phyloP scores from a whole-genome alignment of 495 filamentous ascomycete genomes.

The Penicillium lagena region DNA sequence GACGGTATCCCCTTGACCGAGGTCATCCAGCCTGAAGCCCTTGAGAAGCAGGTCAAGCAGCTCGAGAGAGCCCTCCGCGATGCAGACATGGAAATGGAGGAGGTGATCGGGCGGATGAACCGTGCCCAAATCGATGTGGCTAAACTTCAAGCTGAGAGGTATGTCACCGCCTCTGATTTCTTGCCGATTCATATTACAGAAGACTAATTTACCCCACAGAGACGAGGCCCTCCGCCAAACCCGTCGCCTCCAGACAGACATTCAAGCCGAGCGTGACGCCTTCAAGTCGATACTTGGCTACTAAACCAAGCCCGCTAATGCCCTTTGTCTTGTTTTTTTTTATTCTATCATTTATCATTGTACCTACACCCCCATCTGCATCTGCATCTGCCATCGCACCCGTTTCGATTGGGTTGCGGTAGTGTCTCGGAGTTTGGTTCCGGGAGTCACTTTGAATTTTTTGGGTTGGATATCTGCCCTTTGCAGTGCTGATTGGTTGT shows the following conservation, averaged over 20 bases:
- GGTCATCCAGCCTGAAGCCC: constrained; percentile 58
- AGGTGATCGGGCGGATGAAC: constrained; percentile 89
- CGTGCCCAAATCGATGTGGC: constrained; percentile 90
- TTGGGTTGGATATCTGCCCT: constrained; percentile 6
- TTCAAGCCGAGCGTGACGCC: constrained; percentile 52
- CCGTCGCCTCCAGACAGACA: constrained; percentile 62
- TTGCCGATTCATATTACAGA: not conserved
- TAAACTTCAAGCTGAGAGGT: constrained; percentile 84
- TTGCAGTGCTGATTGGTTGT: not conserved
- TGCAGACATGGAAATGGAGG: constrained; percentile 89
- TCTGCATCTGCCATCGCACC: constrained; percentile 15
- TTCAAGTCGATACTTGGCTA: constrained; percentile 38
- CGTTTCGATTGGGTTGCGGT: not conserved
- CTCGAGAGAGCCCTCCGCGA: constrained; percentile 76
- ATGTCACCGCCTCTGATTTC: constrained; percentile 15
- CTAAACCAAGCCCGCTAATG: not conserved
- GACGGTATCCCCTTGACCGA: constrained; percentile 52
- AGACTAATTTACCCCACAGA: constrained; percentile 38
- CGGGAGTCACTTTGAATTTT: constrained; percentile 2
- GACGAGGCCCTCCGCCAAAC: constrained; percentile 85
- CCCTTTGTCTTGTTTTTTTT: constrained; percentile 1
- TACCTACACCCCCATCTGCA: constrained; percentile 22
- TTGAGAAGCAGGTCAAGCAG: constrained; percentile 71
- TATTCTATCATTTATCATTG: not conserved
- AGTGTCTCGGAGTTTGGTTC: constrained; percentile 7